These are phyloP conservation scores for Chaetomium cochliodes DNA, from an alignment of 495 filamentous ascomycete species.

Conservation along the genomic window DNA sequence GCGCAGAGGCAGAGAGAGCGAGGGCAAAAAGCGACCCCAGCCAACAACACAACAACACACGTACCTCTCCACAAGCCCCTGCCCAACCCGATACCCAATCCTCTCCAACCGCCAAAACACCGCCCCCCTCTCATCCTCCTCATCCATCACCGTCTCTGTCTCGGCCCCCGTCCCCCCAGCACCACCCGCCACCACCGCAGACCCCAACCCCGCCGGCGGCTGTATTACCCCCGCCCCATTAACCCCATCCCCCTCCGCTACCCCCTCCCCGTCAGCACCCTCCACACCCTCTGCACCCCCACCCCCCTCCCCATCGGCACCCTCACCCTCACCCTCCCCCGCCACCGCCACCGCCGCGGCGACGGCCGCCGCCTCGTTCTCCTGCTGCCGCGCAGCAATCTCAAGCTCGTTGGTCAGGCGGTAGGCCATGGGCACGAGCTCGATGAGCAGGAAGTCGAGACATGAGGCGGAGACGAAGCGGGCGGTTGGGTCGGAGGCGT, in stretches of 20 bases:
- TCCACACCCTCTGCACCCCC: not conserved
- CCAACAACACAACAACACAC: slow-evolving; percentile 25
- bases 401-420: slow-evolving; percentile 64
- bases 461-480: slow-evolving; percentile 76
- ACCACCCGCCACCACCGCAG: slow-evolving; percentile 67
- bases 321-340: not conserved
- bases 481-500: slow-evolving; percentile 70
- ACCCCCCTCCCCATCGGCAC: slow-evolving; percentile 3
- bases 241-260: slow-evolving; percentile 3
- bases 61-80: slow-evolving; percentile 89
- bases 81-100: slow-evolving; percentile 86
- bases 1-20: too few relatives aligned
- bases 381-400: slow-evolving; percentile 33
- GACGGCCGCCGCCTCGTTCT: not conserved
- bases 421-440: slow-evolving; percentile 92
- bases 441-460: slow-evolving; percentile 91
- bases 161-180: slow-evolving; percentile 44
- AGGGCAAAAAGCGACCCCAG: too few relatives aligned
- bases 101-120: slow-evolving; percentile 81
- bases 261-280: slow-evolving; percentile 2
- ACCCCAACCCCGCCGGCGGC: slow-evolving; percentile 31
- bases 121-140: slow-evolving; percentile 77
- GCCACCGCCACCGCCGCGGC: not conserved
- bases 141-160: slow-evolving; percentile 45
- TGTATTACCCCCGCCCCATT: not conserved